These are phyloP conservation scores for Coemansia sp. DNA, from an alignment of 192 early-diverging fungal species.

Conservation along the genomic window DNA sequence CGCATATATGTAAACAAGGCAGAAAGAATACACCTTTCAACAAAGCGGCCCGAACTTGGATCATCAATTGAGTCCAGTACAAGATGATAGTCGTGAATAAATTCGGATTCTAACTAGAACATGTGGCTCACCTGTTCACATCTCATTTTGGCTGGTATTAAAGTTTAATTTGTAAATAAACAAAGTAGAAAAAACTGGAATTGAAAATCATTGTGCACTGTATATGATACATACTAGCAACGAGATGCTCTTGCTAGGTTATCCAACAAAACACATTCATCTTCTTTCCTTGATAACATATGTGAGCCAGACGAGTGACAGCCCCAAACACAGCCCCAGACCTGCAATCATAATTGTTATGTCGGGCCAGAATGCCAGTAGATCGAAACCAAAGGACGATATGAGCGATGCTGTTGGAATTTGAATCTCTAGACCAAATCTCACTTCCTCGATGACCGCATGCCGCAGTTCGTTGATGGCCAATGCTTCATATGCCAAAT, in stretches of 20 bases:
- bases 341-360: constrained; percentile 62
- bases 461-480: constrained; percentile 87
- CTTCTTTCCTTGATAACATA: constrained; percentile 79
- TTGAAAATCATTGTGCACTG: too few relatives aligned
- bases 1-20: too few relatives aligned
- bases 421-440: constrained; percentile 81
- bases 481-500: constrained; percentile 86
- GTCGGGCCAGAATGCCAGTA: constrained; percentile 80
- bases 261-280: constrained; percentile 25
- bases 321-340: constrained; percentile 60
- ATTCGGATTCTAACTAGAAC: too few relatives aligned
- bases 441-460: constrained; percentile 73
- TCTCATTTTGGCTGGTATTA: too few relatives aligned
- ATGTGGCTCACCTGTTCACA: too few relatives aligned
- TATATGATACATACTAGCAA: too few relatives aligned
- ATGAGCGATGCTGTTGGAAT: constrained; percentile 83
- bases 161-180: too few relatives aligned
- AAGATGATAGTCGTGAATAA: too few relatives aligned
- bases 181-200: too few relatives aligned
- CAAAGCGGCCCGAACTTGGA: too few relatives aligned
- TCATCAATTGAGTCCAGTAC: too few relatives aligned
- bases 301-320: constrained; percentile 77
- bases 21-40: too few relatives aligned
- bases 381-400: constrained; percentile 86
- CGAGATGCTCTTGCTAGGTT: neutral